A percentile compares a stretch with the other conserved stretches of the same genome.
Evolutionary conservation across 352 stramenopile species (phyloP).

Genomic region (Phytophthora pisi): DNA sequence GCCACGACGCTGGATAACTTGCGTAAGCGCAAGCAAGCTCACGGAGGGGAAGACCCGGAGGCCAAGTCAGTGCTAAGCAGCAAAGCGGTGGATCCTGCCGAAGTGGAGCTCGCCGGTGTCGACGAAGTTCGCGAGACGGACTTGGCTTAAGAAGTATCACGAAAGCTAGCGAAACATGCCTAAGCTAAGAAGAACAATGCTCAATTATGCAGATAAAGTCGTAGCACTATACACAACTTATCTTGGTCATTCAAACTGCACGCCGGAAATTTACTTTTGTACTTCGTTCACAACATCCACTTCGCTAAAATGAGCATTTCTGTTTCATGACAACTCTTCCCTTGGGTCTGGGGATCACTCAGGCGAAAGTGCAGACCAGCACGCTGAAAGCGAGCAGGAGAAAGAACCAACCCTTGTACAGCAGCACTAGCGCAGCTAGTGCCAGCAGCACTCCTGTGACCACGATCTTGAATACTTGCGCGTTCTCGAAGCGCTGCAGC

Average conservation of each 20-base stretch:
- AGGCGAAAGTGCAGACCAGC: not conserved
- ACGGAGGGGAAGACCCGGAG: slow-evolving; percentile 13
- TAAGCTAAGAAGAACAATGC: no score
- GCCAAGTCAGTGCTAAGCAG: slow-evolving; percentile 15
- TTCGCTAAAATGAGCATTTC: not conserved
- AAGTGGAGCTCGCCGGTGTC: slow-evolving; percentile 20
- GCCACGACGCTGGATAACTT: slow-evolving; percentile 35
- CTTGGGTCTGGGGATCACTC: not conserved
- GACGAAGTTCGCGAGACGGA: slow-evolving; percentile 20
- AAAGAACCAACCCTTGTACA: slow-evolving; percentile 13
- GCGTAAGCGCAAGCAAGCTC: slow-evolving; percentile 24
- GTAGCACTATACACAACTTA: no score
- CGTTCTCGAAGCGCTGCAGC: not conserved
- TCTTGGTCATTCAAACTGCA: no score
- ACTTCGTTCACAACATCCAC: not conserved
- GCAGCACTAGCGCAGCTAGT: not conserved
- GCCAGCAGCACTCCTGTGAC: not conserved
- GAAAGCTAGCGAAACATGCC: no score
- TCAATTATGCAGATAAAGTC: no score
- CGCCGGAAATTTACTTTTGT: no score
- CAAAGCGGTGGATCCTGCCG: slow-evolving; percentile 4
- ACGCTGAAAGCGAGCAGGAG: not conserved
- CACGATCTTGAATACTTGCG: not conserved
- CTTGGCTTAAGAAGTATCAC: slow-evolving; percentile 6
- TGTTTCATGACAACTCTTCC: not conserved